Conservation (phyloP, 2,329 filamentous ascomycete species). For the Plectosphaerella cucumerina region DNA sequence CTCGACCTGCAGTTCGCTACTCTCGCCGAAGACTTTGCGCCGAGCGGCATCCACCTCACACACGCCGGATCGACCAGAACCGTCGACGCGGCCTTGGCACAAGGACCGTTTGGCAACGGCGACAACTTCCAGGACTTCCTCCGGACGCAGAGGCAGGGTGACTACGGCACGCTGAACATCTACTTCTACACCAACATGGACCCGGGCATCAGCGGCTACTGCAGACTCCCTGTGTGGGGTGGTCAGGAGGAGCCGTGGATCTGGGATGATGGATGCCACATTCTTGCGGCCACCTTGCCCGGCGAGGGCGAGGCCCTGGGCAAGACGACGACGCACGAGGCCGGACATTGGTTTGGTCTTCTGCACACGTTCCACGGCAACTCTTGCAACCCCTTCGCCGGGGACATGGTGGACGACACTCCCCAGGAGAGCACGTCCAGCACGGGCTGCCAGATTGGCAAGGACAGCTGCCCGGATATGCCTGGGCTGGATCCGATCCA, state of each 20-base stretch:
- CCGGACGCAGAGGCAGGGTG: slow-evolving; percentile 23
- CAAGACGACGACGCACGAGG: slow-evolving; percentile 23
- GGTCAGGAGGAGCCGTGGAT: slow-evolving; percentile 10
- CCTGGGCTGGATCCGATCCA: slow-evolving; percentile 17
- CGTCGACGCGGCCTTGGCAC: slow-evolving; percentile 17
- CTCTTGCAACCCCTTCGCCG: slow-evolving; percentile 23
- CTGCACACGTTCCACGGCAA: slow-evolving; percentile 20
- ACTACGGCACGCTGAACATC: slow-evolving; percentile 34
- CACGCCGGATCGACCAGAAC: slow-evolving; percentile 22
- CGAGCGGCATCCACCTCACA: slow-evolving; percentile 22
- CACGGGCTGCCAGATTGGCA: slow-evolving; percentile 6
- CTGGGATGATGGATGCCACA: slow-evolving; percentile 11
- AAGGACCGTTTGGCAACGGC: background rate
- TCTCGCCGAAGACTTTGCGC: slow-evolving; percentile 18
- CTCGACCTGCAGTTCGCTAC: slow-evolving; percentile 19
- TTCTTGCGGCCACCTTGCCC: slow-evolving; percentile 13
- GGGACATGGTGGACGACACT: slow-evolving; percentile 30
- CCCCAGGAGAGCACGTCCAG: slow-evolving; percentile 15
- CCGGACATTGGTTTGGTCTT: slow-evolving; percentile 13
- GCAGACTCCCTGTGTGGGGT: slow-evolving; percentile 30
- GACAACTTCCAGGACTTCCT: background rate
- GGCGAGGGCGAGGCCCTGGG: slow-evolving; percentile 17
- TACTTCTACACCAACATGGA: slow-evolving; percentile 27
- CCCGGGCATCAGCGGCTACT: slow-evolving; percentile 28
- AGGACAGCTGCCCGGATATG: slow-evolving; percentile 16